Evolutionary conservation across 2,329 filamentous ascomycete species (phyloP).

Genomic region (Septoria petroselini): DNA sequence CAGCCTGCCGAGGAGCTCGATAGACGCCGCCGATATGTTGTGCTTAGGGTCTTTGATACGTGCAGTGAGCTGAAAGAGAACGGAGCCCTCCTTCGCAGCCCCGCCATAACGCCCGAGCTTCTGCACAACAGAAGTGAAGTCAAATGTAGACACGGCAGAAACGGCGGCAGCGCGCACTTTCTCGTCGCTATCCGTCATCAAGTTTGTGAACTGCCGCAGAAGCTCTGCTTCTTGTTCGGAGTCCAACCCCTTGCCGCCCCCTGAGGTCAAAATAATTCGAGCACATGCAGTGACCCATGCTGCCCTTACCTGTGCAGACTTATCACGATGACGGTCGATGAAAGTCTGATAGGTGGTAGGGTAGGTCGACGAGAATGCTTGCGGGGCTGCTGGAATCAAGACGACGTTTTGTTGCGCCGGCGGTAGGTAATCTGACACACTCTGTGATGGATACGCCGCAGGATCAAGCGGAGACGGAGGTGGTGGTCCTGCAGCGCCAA

Average conservation of each 20-base stretch:
- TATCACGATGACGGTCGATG: conserved; percentile 80
- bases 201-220: conserved; percentile 67
- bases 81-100: conserved; percentile 70
- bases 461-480: conserved; percentile 71
- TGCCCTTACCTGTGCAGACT: conserved; percentile 73
- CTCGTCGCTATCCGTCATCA: conserved; percentile 84
- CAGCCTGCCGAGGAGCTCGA: conserved; percentile 76
- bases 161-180: conserved; percentile 88
- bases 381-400: conserved; percentile 78
- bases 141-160: conserved; percentile 75
- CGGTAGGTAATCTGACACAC: conserved; percentile 37
- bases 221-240: conserved; percentile 75
- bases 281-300: conserved; percentile 83
- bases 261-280: conserved; percentile 84
- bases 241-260: conserved; percentile 82
- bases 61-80: conserved; percentile 79
- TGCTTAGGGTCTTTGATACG: conserved; percentile 83
- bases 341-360: conserved; percentile 77
- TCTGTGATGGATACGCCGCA: conserved; percentile 76
- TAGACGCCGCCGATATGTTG: conserved; percentile 78
- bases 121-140: conserved; percentile 73
- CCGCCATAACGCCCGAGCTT: conserved; percentile 77
- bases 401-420: conserved; percentile 59
- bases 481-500: conserved; percentile 85
- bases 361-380: conserved; percentile 84